phyloP scores from a whole-genome alignment of 1,284 basidiomycete genomes.

The Jaminaea rosea region DNA sequence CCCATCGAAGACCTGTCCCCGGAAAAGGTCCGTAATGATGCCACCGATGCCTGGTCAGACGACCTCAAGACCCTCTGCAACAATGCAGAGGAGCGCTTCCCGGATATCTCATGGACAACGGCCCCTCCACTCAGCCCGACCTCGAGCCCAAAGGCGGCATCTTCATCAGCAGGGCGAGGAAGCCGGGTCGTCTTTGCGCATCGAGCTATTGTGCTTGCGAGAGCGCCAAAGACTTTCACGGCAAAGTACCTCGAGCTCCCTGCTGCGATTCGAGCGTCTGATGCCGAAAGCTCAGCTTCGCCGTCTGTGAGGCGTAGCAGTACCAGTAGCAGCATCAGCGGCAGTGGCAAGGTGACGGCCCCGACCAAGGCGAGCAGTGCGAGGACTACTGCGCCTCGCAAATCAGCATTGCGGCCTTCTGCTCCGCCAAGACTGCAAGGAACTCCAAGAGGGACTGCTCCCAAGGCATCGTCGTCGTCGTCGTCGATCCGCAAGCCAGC shows the following conservation, averaged over 20 bases:
- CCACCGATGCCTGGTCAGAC: constrained; percentile 21
- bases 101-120: constrained; percentile 35
- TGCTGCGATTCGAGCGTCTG: not conserved
- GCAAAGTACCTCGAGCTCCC: constrained; percentile 61
- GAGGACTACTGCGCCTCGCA: not conserved
- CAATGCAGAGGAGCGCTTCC: constrained; percentile 25
- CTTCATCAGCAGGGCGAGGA: not conserved
- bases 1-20: too few relatives aligned
- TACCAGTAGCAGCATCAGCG: constrained; percentile 7
- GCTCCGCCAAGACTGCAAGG: not conserved
- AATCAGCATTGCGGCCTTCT: not conserved
- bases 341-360: not conserved
- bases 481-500: not conserved
- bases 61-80: constrained; percentile 25
- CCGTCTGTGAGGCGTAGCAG: constrained; percentile 3
- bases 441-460: not conserved
- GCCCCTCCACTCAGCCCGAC: constrained; percentile 1
- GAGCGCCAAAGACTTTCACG: constrained; percentile 54
- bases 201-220: constrained; percentile 80
- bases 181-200: not conserved
- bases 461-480: not conserved
- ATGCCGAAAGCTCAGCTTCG: not conserved
- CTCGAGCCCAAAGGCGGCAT: not conserved
- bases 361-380: not conserved
- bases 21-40: too few relatives aligned